Evolutionary conservation across 495 filamentous ascomycete genomes (phyloP).

Genomic region (Acidiella bohemica): DNA sequence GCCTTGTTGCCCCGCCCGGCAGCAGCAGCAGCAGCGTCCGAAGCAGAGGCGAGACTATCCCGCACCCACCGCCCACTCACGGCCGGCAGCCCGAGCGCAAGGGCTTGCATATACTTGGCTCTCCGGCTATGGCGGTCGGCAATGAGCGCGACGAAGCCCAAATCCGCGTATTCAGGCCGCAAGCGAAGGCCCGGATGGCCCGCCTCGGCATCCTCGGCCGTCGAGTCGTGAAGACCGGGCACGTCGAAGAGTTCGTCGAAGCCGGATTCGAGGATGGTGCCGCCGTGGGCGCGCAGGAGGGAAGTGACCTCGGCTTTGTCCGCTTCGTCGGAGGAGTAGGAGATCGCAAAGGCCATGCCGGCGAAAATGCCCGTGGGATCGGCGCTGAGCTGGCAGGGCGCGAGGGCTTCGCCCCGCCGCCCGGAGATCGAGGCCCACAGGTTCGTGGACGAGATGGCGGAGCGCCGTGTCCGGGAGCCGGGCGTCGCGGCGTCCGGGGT

Average conservation of each 20-base stretch:
- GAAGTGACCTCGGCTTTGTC: conserved; percentile 37
- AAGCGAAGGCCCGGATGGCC: conserved; percentile 30
- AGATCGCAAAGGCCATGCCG: conserved; percentile 71
- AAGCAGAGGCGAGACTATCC: conserved; percentile 50
- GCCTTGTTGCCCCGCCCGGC: conserved; percentile 34
- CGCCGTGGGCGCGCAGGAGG: conserved; percentile 50
- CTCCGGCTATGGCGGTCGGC: conserved; percentile 78
- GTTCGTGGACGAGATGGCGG: conserved; percentile 4
- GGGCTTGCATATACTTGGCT: conserved; percentile 87
- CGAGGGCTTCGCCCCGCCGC: conserved; percentile 11
- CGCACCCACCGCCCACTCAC: conserved; percentile 68
- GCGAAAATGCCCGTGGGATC: conserved; percentile 41
- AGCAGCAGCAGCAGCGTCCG: not conserved
- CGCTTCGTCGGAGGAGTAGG: conserved; percentile 45
- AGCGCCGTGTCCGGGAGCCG: conserved; percentile 19
- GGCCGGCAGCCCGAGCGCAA: conserved; percentile 80
- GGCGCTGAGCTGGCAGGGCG: conserved; percentile 1
- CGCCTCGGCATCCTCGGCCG: conserved; percentile 6
- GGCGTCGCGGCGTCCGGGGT: conserved; percentile 19
- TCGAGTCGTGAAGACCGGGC: conserved; percentile 21
- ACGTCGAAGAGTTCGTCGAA: conserved; percentile 74
- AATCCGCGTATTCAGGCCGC: conserved; percentile 34
- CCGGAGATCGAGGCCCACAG: not conserved
- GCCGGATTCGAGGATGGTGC: conserved; percentile 54
- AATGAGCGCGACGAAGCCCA: conserved; percentile 74